Conservation (phyloP, 352 stramenopile genomes). For the Phytophthora gonapodyides region DNA sequence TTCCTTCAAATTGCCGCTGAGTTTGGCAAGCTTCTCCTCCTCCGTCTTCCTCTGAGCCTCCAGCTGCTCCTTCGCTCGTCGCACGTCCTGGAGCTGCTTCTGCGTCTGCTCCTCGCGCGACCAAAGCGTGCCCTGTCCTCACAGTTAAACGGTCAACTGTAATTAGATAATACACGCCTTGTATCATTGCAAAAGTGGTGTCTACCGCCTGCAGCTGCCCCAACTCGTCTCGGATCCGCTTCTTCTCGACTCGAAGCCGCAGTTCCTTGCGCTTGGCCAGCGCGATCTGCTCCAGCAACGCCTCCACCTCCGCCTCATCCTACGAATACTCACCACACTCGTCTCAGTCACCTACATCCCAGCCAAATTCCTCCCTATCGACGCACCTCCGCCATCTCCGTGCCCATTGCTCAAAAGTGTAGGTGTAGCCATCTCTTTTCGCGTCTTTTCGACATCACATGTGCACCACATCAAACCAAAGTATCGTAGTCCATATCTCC, state of each 20-base stretch:
- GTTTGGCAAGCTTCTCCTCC: slow-evolving; percentile 31
- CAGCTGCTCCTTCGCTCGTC: slow-evolving; percentile 36
- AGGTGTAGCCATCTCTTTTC: slow-evolving; percentile 20
- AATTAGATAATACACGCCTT: no score
- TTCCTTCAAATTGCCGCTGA: slow-evolving; percentile 43
- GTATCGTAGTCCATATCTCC: slow-evolving; percentile 9
- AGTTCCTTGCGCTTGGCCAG: slow-evolving; percentile 66
- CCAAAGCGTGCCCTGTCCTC: slow-evolving; percentile 48
- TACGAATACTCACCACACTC: neutral
- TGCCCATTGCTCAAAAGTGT: slow-evolving; percentile 9
- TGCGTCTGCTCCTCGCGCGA: slow-evolving; percentile 49
- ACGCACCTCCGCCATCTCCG: slow-evolving; percentile 14
- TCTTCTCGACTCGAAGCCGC: slow-evolving; percentile 67
- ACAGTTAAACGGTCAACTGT: neutral
- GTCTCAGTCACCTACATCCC: neutral
- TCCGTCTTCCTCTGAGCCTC: slow-evolving; percentile 41
- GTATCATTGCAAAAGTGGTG: no score
- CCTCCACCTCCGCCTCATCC: slow-evolving; percentile 58
- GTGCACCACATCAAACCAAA: neutral
- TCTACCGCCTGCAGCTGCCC: slow-evolving; percentile 48
- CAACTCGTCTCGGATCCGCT: slow-evolving; percentile 62
- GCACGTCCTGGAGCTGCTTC: slow-evolving; percentile 47
- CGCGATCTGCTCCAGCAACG: slow-evolving; percentile 57
- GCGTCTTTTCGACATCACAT: slow-evolving; percentile 13
- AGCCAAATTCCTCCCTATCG: neutral